Conservation (phyloP, 2,329 filamentous ascomycete species). For the Phyllosticta citrichinensis region DNA sequence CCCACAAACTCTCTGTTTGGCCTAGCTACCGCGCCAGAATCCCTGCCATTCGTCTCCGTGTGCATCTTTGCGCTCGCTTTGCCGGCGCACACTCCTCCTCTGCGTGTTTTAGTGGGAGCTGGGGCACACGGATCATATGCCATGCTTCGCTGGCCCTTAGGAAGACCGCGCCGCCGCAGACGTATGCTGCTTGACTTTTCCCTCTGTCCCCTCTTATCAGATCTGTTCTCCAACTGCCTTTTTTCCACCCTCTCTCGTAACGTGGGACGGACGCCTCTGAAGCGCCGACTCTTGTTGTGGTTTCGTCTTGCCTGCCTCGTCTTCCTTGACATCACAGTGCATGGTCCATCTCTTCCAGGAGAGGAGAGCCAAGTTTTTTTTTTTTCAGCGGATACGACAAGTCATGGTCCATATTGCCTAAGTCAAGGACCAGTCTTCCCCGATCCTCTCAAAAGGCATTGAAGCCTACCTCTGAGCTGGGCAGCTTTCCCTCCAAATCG, state of each 20-base stretch:
- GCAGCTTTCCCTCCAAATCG: background rate
- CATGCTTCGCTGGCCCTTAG: background rate
- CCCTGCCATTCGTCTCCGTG: background rate
- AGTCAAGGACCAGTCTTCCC: background rate
- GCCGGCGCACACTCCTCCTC: background rate
- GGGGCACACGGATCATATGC: background rate
- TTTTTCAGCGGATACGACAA: background rate
- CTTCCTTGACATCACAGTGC: background rate
- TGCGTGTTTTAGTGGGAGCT: background rate
- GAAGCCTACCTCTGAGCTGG: background rate
- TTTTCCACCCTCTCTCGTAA: background rate
- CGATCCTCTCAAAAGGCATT: conserved; percentile 2
- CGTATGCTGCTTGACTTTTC: background rate
- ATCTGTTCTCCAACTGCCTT: background rate
- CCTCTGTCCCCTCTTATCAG: background rate
- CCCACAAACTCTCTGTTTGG: conserved; percentile 1
- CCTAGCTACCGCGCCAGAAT: background rate
- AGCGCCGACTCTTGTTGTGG: background rate
- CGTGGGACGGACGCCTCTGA: background rate
- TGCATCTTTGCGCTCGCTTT: background rate
- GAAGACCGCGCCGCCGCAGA: background rate
- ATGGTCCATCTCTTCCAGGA: background rate
- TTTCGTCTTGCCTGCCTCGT: background rate
- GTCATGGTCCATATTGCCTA: conserved; percentile 1
- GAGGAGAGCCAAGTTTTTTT: background rate